These are phyloP conservation scores for Avena eriantha DNA, from an alignment of 176 grass and related monocot genomes.

Conservation along the genomic window DNA sequence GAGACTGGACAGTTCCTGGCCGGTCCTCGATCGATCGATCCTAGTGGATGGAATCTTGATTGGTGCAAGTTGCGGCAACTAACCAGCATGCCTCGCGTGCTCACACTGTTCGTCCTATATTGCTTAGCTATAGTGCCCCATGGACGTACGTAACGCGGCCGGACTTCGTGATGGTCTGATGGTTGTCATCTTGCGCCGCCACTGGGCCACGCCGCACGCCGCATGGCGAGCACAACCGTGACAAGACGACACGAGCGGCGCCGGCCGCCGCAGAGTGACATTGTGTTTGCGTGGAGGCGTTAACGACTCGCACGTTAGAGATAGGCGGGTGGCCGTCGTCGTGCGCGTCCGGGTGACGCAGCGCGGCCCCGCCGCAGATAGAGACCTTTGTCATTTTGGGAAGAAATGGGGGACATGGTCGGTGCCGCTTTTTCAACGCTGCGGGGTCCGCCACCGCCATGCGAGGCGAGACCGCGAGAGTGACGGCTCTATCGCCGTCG, in stretches of 20 bases:
- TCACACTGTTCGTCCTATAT: no score
- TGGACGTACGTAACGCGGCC: no score
- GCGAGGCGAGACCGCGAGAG: no score
- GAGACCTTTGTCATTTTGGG: background rate
- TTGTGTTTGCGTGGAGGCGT: background rate
- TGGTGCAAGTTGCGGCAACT: background rate
- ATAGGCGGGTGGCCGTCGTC: background rate
- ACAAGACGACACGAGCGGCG: no score
- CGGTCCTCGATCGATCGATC: background rate
- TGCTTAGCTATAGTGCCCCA: no score
- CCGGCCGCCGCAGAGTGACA: no score
- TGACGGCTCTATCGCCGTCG: constrained; percentile 30
- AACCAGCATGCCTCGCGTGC: no score
- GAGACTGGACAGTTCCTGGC: background rate
- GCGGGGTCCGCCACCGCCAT: background rate
- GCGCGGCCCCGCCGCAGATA: background rate
- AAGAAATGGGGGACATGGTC: constrained; percentile 35
- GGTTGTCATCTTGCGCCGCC: no score
- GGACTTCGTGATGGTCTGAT: no score
- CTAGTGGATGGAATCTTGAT: background rate
- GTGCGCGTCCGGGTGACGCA: background rate
- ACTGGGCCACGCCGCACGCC: no score
- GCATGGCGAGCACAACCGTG: no score
- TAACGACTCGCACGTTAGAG: background rate
- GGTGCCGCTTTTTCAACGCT: constrained; percentile 43